Evolutionary conservation across 73 alveolate species (phyloP), one percentile per base, ranked within the genome.

Genomic region (Stentor roeselii): DNA sequence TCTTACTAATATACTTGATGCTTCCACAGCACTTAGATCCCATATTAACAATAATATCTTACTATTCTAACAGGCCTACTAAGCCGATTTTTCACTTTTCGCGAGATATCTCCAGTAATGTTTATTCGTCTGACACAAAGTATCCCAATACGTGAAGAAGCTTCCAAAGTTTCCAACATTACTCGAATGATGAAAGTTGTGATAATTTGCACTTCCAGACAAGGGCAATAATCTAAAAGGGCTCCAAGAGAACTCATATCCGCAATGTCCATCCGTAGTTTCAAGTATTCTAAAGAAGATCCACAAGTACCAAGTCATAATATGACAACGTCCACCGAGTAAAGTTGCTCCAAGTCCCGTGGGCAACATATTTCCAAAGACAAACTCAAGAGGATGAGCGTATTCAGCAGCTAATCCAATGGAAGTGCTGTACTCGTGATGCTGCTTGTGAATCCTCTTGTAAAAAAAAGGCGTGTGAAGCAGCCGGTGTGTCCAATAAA

Each of bases 211-310:
- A 42, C 94, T 75, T 2, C 95, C 88, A 59, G 87, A 41, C 40
- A 93, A 93, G 60, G 98, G 98, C 36, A 91, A 60, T 3, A 88
- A 61, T 75, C 93, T 85, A 60, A 84, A 93, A 36, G 93, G 87
- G 27, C 87, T 59, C 95, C 96, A 93, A 14, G 95, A 86, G 83
- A 93, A 93, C n/a, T 93, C 98, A 75, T 93, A 93, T 3, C 98
- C 98, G 30, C 92, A 88, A 86, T 93, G 98, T n/a, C 96, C 98
- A 75, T 91, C 93, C 27, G 85, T 78, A 3, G 96, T 93, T 83
- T 91, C 95, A 39, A 87, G 83, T 3, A 89, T 75, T 42, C 96
- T 88, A 75, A 86, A 58, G 6, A 86, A 76, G 3, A 42, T 75
- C 96, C 96, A 91, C 50, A 89, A 31, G 37, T 35, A 31, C 60